These are phyloP conservation scores for Lodderomyces parapsilosis DNA, from an alignment of 1,139 yeast genomes.

Conservation along the genomic window DNA sequence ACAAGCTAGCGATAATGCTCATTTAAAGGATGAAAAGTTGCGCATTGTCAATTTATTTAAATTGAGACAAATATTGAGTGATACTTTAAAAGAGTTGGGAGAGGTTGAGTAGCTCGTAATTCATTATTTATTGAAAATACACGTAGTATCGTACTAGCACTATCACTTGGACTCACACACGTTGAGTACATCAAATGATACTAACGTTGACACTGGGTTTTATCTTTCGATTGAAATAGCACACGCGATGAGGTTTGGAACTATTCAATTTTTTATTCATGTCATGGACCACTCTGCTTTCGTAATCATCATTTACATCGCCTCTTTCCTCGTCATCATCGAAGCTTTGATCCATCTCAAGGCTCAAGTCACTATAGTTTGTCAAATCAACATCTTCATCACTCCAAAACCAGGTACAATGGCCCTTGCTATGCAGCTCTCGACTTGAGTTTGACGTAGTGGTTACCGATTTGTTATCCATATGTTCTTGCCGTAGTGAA, in stretches of 20 bases:
- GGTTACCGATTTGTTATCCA: neutral
- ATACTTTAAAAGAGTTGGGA: conserved; percentile 45
- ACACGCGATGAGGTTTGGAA: conserved; percentile 8
- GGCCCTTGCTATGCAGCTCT: conserved; percentile 7
- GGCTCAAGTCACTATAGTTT: conserved; percentile 24
- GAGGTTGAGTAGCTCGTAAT: neutral
- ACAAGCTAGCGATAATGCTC: conserved; percentile 93
- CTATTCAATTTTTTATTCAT: conserved; percentile 10
- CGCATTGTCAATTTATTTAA: conserved; percentile 76
- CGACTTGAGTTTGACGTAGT: neutral
- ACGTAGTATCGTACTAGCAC: too few species aligned
- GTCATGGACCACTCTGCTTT: conserved; percentile 6
- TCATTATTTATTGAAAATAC: neutral
- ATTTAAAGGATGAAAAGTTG: conserved; percentile 81
- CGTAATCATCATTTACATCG: conserved; percentile 4
- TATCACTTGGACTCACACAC: too few species aligned
- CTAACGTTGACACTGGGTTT: conserved; percentile 10
- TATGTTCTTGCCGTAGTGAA: neutral
- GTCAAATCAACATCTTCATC: conserved; percentile 33
- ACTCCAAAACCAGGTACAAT: conserved; percentile 38
- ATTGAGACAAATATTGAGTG: conserved; percentile 63
- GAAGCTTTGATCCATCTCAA: conserved; percentile 5
- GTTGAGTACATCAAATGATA: conserved; percentile 6
- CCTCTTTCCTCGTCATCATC: conserved; percentile 8
- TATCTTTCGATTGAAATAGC: conserved; percentile 12